Evolutionary conservation across 1,284 basidiomycete genomes (phyloP), one percentile per base, ranked within the genome.

Genomic region (Porphyrellus sp.): DNA sequence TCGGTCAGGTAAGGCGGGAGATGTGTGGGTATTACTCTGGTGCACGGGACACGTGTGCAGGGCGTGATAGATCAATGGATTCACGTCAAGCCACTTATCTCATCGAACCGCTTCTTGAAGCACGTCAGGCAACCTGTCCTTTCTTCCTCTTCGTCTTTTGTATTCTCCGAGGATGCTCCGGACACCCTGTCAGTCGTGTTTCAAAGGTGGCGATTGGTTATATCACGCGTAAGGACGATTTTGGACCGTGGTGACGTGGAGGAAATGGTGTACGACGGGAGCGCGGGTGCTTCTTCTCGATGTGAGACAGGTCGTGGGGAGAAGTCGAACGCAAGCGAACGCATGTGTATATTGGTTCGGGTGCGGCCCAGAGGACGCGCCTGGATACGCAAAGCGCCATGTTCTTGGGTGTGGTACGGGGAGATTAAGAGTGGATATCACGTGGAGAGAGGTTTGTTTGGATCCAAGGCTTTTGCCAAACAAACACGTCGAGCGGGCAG

Each of bases 181-280:
- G 75, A 74, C 30, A 75, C 72, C 11, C 79, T 77, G 20, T 74
- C 67, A 1, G 67, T 65, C 25, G 82, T 43, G 37, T 51, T 52
- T 45, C 51, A 52, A 27, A 52, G 51, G 11, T 45, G 51, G n/a
- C 48, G 5, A 31, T 52, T 52, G 31, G 51, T 52, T 39, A 45
- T 48, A 7, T 52, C 51, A 33, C 51, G 51, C 20, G 51, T 52
- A 12, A 52, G 51, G 31, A 52, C 24, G 45, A 52, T 27, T 15
- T 81, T 70, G 4, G 87, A 86, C 5, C 84, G 82, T 0, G 92
- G 92, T 0, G 91, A 91, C 0, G 92, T 93, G 91, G 7, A 90
- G 86, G 68, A 87, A 94, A 57, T 87, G 84, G 18, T 90, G 88
- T 0, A 92, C 86, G 59, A 92, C 72, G 4, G 92, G 91, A 56